Percentiles rank a stretch among this genome's conserved stretches.
These are phyloP conservation scores for Neurospora africana DNA, from an alignment of 495 filamentous ascomycete genomes.

Conservation along the genomic window DNA sequence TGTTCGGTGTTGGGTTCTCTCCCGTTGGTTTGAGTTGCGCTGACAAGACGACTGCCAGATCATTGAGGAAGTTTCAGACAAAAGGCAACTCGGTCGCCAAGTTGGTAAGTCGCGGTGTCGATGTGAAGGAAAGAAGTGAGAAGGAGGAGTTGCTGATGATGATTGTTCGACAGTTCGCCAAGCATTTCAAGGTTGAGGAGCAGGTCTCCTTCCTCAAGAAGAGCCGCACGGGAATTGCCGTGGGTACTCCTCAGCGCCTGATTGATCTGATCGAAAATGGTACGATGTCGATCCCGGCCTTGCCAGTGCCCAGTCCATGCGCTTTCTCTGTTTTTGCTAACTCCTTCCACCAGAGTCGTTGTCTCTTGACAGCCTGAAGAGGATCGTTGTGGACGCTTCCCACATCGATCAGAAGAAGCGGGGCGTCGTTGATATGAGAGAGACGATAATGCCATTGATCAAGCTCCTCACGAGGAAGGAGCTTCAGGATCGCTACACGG, in stretches of 20 bases:
- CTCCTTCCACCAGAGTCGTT: slow-evolving; percentile 45
- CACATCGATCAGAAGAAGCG: slow-evolving; percentile 88
- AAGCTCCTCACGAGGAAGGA: slow-evolving; percentile 55
- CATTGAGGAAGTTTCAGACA: slow-evolving; percentile 64
- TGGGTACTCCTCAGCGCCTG: slow-evolving; percentile 77
- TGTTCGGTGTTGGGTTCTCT: not conserved
- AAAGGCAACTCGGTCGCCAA: slow-evolving; percentile 74
- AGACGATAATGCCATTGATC: slow-evolving; percentile 67
- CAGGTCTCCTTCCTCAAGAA: slow-evolving; percentile 66
- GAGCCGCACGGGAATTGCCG: slow-evolving; percentile 66
- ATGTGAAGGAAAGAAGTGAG: not conserved
- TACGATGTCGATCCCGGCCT: slow-evolving; percentile 22
- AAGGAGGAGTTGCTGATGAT: not conserved
- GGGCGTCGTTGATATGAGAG: slow-evolving; percentile 85
- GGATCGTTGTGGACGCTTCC: slow-evolving; percentile 80
- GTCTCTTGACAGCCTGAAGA: slow-evolving; percentile 54
- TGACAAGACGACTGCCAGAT: slow-evolving; percentile 32
- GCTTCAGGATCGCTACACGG: slow-evolving; percentile 57
- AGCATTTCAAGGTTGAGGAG: slow-evolving; percentile 92
- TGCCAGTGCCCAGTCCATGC: not conserved
- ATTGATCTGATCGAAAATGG: slow-evolving; percentile 72
- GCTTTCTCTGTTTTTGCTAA: slow-evolving; percentile 11
- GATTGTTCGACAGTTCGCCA: slow-evolving; percentile 53
- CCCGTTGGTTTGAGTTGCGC: not conserved
- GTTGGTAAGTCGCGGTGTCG: slow-evolving; percentile 33